phyloP scores from a whole-genome alignment of 179 eudicot genomes.

The Monotropa hypopitys region DNA sequence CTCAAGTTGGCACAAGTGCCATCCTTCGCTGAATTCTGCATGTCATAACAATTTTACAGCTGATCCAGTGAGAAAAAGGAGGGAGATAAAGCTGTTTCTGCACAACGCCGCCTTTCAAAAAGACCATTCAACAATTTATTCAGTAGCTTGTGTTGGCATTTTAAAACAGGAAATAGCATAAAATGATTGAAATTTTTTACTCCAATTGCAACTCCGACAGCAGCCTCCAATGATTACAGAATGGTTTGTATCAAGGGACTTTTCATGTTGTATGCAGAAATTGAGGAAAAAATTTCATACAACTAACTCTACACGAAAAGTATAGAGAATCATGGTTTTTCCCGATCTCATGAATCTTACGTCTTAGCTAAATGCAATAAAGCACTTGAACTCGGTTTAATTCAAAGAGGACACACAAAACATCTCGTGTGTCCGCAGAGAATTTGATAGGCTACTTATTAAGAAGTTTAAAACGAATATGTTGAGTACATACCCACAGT shows the following conservation, averaged over 20 bases:
- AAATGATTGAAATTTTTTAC: neutral
- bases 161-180: neutral
- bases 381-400: neutral
- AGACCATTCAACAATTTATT: neutral
- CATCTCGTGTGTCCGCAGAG: neutral
- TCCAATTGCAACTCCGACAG: neutral
- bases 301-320: neutral
- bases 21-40: constrained; percentile 52
- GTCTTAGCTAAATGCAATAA: neutral
- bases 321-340: neutral
- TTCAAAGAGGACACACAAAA: neutral
- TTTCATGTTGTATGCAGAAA: neutral
- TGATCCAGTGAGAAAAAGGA: neutral
- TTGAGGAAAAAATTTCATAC: neutral
- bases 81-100: neutral
- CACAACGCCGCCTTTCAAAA: neutral
- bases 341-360: neutral
- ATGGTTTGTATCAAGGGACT: neutral
- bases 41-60: neutral
- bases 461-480: neutral
- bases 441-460: neutral
- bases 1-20: constrained; percentile 80
- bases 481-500: neutral
- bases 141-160: neutral
- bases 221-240: neutral